Conservation (phyloP, 1,284 basidiomycete genomes). For the Rhodotorula sp. region DNA sequence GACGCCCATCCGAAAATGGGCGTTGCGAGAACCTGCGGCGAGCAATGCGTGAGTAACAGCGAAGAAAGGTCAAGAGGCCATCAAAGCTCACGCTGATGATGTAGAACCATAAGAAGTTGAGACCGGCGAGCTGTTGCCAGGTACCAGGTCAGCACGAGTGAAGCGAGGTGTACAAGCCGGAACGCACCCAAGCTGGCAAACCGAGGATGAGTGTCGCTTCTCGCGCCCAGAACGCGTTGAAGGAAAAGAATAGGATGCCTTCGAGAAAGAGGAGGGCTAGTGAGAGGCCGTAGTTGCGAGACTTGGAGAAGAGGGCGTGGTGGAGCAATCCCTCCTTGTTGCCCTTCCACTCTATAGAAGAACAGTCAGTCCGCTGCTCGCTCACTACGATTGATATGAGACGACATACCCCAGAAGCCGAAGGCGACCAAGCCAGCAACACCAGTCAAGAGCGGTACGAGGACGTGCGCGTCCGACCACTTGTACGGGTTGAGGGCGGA, state of each 20-base stretch:
- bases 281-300: conserved; percentile 1
- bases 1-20: background rate
- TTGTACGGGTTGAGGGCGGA: conserved; percentile 2
- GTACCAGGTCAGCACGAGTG: too few relatives aligned
- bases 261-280: background rate
- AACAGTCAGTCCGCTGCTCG: too few relatives aligned
- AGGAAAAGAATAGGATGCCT: conserved; percentile 5
- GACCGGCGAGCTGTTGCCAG: background rate
- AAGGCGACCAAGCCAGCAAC: background rate
- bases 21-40: background rate
- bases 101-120: conserved; percentile 7
- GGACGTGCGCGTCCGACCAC: conserved; percentile 7
- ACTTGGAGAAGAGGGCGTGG: conserved; percentile 1
- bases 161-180: too few relatives aligned
- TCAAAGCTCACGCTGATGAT: background rate
- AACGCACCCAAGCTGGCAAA: background rate
- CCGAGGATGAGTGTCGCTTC: background rate
- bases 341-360: conserved; percentile 1
- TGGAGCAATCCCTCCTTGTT: background rate
- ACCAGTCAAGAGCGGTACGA: background rate
- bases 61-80: too few relatives aligned
- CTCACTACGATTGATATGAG: too few relatives aligned
- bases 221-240: conserved; percentile 4
- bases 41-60: too few relatives aligned
- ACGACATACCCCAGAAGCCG: background rate